Percentiles rank a stretch among this genome's conserved stretches.
phyloP scores from a whole-genome alignment of 192 early-diverging fungal genomes.

The Podila minutissima region DNA sequence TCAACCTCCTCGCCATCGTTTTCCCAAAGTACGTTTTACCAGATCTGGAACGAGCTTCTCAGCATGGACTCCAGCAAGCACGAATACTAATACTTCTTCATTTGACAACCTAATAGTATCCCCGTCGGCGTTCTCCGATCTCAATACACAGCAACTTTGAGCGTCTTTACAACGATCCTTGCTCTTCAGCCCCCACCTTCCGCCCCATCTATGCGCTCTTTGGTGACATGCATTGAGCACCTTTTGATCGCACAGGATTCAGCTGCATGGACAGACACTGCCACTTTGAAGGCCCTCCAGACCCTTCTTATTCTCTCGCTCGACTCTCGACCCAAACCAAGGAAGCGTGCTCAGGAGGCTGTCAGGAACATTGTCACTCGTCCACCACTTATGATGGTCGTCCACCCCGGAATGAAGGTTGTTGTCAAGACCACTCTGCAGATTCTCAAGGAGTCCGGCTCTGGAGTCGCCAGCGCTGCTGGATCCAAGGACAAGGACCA shows the following conservation, averaged over 20 bases:
- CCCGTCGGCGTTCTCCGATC: conserved; percentile 64
- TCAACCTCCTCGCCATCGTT: conserved; percentile 84
- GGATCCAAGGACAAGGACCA: conserved; percentile 50
- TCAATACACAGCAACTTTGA: conserved; percentile 69
- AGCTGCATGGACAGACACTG: conserved; percentile 73
- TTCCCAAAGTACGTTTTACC: conserved; percentile 65
- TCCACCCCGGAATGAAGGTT: conserved; percentile 41
- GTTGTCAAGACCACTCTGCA: conserved; percentile 46
- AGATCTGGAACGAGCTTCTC: not conserved
- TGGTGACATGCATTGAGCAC: conserved; percentile 81
- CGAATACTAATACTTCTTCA: not conserved
- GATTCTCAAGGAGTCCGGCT: conserved; percentile 50
- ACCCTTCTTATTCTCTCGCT: conserved; percentile 80
- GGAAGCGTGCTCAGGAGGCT: conserved; percentile 89
- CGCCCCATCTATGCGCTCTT: conserved; percentile 77
- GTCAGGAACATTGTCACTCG: conserved; percentile 71
- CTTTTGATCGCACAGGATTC: conserved; percentile 84
- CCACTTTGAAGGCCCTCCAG: conserved; percentile 75
- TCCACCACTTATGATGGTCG: conserved; percentile 66
- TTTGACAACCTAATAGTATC: conserved; percentile 53
- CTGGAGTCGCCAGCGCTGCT: conserved; percentile 40
- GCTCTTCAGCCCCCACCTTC: conserved; percentile 73
- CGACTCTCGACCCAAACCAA: conserved; percentile 84
- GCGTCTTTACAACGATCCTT: conserved; percentile 70
- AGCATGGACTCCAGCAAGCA: not conserved